Conservation (phyloP, 495 filamentous ascomycete genomes). For the Penicillium riverlandense region DNA sequence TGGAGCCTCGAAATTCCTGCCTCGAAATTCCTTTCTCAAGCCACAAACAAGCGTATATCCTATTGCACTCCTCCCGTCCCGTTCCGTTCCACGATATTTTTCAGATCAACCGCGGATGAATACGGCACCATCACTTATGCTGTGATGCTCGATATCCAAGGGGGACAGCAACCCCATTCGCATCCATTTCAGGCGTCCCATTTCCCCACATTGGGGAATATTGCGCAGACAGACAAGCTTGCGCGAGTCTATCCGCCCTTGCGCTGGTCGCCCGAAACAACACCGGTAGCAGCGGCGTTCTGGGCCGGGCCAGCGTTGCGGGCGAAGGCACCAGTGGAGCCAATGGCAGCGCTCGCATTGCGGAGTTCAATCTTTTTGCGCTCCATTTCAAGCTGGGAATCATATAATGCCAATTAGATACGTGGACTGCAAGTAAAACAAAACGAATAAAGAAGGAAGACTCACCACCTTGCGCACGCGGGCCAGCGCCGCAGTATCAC, state of each 20-base stretch:
- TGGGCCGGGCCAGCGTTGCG: conserved; percentile 10
- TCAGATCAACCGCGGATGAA: too few relatives aligned
- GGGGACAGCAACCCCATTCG: too few relatives aligned
- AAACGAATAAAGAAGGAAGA: conserved; percentile 5
- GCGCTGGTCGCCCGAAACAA: conserved; percentile 15
- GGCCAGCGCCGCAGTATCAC: conserved; percentile 42
- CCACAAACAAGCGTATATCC: too few relatives aligned
- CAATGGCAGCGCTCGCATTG: conserved; percentile 36
- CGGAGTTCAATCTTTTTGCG: conserved; percentile 44
- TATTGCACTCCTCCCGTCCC: too few relatives aligned
- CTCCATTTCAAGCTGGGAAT: conserved; percentile 39
- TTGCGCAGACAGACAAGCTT: background rate
- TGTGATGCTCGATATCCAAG: too few relatives aligned
- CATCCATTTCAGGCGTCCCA: background rate
- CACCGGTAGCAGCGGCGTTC: background rate
- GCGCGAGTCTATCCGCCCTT: conserved; percentile 18
- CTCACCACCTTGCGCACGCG: conserved; percentile 61
- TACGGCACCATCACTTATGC: too few relatives aligned
- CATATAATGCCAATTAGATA: background rate
- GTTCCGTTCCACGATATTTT: too few relatives aligned
- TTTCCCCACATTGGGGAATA: background rate
- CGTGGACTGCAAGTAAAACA: background rate
- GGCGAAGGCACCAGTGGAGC: conserved; percentile 27
- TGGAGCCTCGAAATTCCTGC: too few relatives aligned
- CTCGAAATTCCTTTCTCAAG: too few relatives aligned